Conservation (phyloP, 306 rosid genomes). For the Sicyos edulis region DNA sequence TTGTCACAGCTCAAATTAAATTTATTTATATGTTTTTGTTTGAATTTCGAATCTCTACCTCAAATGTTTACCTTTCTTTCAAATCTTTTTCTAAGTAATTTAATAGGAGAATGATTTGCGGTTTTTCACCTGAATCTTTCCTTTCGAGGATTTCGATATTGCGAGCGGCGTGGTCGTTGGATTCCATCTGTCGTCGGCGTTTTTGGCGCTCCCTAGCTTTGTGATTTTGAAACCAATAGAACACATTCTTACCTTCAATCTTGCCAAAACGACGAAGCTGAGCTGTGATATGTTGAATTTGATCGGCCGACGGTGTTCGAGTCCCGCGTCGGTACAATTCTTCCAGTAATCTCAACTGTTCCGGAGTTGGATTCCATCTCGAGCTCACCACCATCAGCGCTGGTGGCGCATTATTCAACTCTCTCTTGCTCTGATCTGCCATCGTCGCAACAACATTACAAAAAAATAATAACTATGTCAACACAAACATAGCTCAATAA, state of each 20-base stretch:
- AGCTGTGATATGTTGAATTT: constrained; percentile 81
- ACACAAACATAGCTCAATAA: neutral
- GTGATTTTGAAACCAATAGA: constrained; percentile 95
- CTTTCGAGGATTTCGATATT: constrained; percentile 27
- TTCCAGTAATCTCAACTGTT: constrained; percentile 77
- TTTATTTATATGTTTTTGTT: no score
- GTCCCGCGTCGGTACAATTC: constrained; percentile 78
- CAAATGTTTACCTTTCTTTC: no score
- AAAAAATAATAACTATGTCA: neutral
- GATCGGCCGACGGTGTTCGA: constrained; percentile 87
- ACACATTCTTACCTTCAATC: constrained; percentile 60
- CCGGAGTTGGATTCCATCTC: constrained; percentile 95
- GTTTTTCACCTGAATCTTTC: constrained; percentile 32
- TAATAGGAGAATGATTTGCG: neutral
- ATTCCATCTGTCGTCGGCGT: constrained; percentile 92
- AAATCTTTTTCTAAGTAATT: no score
- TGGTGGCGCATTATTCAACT: constrained; percentile 31
- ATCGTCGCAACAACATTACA: neutral
- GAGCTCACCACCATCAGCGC: constrained; percentile 71
- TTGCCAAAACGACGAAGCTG: constrained; percentile 78
- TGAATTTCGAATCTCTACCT: no score
- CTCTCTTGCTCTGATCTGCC: constrained; percentile 55
- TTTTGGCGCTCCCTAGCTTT: constrained; percentile 93
- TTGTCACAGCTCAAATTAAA: no score
- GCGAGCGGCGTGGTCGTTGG: constrained; percentile 20